Base-by-base conservation (phyloP, 129 eudicot species). In the Flaveria sonorensis region DNA sequence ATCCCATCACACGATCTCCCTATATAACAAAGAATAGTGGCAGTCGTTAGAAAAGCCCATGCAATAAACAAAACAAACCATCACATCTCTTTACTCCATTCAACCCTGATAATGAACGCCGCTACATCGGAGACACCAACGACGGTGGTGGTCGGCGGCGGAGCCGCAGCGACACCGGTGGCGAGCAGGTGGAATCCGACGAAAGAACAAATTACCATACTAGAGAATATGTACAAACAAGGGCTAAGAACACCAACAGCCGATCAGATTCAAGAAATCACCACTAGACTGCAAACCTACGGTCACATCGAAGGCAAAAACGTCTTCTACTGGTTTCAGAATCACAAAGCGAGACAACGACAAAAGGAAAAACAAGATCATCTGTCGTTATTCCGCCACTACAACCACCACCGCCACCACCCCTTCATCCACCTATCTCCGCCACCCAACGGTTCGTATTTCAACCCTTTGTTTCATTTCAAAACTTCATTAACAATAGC, bases 281-380 rank as follows among this genome's bases (percentile, higher is more conserved):
- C 96, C 4, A 55, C 13, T 0, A 81, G 84, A 36, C 73, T 92
- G 0, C 72, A 83, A 43, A 83, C 61, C 18, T 86, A 73, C 61
- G 97, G 97, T 2, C 89, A 89, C 73, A 92, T 91, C 21, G 94
- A 91, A 80, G 97, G 97, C 18, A 89, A 91, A 46, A 91, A 88
- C 77, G 97, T 91, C 13, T 91, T 91, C 71, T 91, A 91, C 62
- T 91, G 97, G 97, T 91, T 91, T 50, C 97, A 91, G 48, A 92
- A 92, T 61, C 97, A 92, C 24, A 92, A 92, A 59, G 96, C 97
- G 2, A 84, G 97, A 43, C 90, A 92, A 56, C 88, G 97, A 70
- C 97, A 92, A 77, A 92, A 89, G 73, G 82, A 81, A 18, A 85
- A 81, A 50, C 91, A 86, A 79, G 89, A 86, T 42, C 77, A 79